These are phyloP conservation scores for Suillus alpinus DNA, from an alignment of 768 basidiomycete species.

Conservation along the genomic window DNA sequence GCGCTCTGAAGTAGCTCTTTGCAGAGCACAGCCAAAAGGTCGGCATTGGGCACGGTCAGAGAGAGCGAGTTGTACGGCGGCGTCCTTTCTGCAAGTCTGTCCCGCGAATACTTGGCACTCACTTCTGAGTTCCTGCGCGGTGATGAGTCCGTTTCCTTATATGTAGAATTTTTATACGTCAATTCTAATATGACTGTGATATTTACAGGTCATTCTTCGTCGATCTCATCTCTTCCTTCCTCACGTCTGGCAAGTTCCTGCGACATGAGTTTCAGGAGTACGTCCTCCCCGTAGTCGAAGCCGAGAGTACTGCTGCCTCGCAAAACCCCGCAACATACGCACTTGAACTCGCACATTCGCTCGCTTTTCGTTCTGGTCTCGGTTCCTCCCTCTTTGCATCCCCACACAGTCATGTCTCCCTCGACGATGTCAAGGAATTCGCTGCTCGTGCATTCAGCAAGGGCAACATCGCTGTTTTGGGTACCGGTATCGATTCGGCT, in stretches of 20 bases:
- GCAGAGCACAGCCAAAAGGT: conserved; percentile 86
- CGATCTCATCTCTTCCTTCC: conserved; percentile 79
- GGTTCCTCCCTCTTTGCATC: conserved; percentile 87
- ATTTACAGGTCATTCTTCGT: conserved; percentile 78
- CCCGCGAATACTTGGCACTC: conserved; percentile 87
- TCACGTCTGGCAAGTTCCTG: conserved; percentile 79
- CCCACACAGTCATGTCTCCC: conserved; percentile 59
- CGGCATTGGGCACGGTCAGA: conserved; percentile 85
- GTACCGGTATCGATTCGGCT: conserved; percentile 77
- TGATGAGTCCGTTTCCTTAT: conserved; percentile 76
- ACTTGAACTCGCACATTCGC: conserved; percentile 80
- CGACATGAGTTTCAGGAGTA: conserved; percentile 77
- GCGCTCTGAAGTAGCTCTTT: neutral
- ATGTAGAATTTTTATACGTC: neutral
- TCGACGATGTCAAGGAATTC: conserved; percentile 69
- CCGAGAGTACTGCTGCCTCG: conserved; percentile 63
- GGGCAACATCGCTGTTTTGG: conserved; percentile 81
- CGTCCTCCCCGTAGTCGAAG: conserved; percentile 65
- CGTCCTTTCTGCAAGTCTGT: conserved; percentile 78
- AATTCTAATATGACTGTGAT: neutral
- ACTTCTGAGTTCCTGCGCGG: conserved; percentile 94
- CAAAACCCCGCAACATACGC: conserved; percentile 66
- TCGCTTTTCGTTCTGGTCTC: conserved; percentile 94
- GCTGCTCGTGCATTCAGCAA: conserved; percentile 73
- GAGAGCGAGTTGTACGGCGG: conserved; percentile 95